Base-by-base conservation (phyloP, 2,329 filamentous ascomycete species). In the Metarhizium humberi region DNA sequence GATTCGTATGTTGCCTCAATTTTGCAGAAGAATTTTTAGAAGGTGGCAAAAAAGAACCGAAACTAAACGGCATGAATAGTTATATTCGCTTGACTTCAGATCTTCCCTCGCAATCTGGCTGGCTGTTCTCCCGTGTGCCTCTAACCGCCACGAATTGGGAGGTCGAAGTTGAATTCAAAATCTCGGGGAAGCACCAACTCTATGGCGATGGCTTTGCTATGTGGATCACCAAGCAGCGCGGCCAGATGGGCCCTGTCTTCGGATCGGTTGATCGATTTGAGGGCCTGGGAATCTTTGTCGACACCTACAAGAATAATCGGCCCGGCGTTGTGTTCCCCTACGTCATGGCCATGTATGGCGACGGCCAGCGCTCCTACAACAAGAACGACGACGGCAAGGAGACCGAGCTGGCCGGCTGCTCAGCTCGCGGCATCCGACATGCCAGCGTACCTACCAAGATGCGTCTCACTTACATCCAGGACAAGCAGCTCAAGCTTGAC, bases 271-370 rank as follows among this genome's bases (percentile, higher is more conserved):
- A 99, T 74, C 83, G 83, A 60, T 99, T 97, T 64, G 92, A 99
- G 71, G 94, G 94, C 4, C 80, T 99, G 50, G 94, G 91, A 54
- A 81, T 99, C 71, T 97, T 96, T 77, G 83, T 99, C 75, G 94
- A 99, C 70, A 99, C 94, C 48, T 99, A 99, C 80, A 99, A 99
- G 84, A 99, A 99, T 78, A 96, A 96, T 77, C 85, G 94, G 14
- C 92, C 94, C 0, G 94, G 94, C 47, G 87, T 90, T 46, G 88
- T 96, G 50, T 99, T 99, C 74, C 94, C 94, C 52, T 96, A 96
- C 68, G 87, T 99, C 66, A 96, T 97, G 92, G 92, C 92, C 59
- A 97, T 97, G 94, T 79, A 91, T 62, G 94, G 94, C 57, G 94
- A 99, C 70, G 92, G 94, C 59, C 78, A 90, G 68, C 95, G 87